These are phyloP conservation scores for Ophiocordyceps unilateralis DNA, from an alignment of 2,329 filamentous ascomycete genomes.

Conservation along the genomic window DNA sequence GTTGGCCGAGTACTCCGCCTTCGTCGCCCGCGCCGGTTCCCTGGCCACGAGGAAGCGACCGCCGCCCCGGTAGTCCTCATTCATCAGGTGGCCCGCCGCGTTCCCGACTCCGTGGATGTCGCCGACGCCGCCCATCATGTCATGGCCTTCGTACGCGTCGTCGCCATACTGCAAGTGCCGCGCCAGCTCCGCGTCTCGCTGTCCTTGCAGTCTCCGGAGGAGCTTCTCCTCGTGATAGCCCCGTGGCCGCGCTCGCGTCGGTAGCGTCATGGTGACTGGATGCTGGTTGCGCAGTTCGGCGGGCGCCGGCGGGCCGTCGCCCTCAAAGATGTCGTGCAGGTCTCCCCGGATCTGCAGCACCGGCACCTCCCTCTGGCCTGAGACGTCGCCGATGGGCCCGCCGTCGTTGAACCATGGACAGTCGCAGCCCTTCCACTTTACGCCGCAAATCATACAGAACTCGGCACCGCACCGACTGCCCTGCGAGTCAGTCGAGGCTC, in stretches of 20 bases:
- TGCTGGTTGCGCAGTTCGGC: constrained; percentile 10
- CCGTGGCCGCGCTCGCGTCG: constrained; percentile 9
- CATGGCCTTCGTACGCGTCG: constrained; percentile 23
- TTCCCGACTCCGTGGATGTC: constrained; percentile 30
- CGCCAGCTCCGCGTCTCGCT: constrained; percentile 22
- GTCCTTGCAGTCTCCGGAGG: constrained; percentile 27
- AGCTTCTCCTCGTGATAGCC: constrained; percentile 30
- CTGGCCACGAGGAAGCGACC: constrained; percentile 1
- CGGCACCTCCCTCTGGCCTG: constrained; percentile 35
- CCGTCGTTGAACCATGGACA: constrained; percentile 66
- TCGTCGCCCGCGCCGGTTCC: neutral
- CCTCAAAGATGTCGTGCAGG: constrained; percentile 5
- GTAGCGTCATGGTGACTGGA: constrained; percentile 5
- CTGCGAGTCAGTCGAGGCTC: neutral
- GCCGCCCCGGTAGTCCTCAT: constrained; percentile 32
- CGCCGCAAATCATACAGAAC: constrained; percentile 75
- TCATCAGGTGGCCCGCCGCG: constrained; percentile 39
- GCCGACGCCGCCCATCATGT: constrained; percentile 14
- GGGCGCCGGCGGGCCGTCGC: constrained; percentile 11
- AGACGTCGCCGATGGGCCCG: too few species aligned
- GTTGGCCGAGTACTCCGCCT: constrained; percentile 21
- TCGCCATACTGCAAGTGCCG: constrained; percentile 11
- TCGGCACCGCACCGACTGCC: constrained; percentile 57
- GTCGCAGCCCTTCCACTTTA: constrained; percentile 67
- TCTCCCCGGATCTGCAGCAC: constrained; percentile 14